Base-by-base conservation (phyloP, 768 basidiomycete species). In the Pulveroboletus frians region DNA sequence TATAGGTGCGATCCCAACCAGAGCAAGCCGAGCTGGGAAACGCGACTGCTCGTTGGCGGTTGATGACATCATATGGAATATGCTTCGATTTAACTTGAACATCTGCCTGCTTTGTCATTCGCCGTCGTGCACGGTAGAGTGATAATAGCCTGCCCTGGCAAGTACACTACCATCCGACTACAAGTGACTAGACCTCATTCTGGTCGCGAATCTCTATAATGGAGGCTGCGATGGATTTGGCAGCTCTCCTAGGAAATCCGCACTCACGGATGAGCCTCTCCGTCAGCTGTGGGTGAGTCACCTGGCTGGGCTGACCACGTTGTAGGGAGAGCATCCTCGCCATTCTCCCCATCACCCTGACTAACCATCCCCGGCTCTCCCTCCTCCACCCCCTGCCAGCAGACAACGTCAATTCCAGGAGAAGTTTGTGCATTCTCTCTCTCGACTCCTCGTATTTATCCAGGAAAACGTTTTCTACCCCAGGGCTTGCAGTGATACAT, bases 401-500 rank as follows among this genome's bases (percentile, higher is more conserved):
- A 3, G 45, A 41, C 18, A 29, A 23, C 27, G 39, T 31, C 32
- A 49, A 40, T 9, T 45, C 51, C 41, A 58, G 36, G 13, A 65
- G 35, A 18, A 64, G 54, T 15, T 37, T 23, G 0, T 31, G 54
- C 39, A 70, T 51, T 42, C 42, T 64, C 55, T 49, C 32, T 39
- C 32, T 60, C 8, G 71, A 73, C 47, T 65, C 62, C 11, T 63
- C 49, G 43, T 69, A 71, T 46, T 64, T 65, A 2, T 51, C 52
- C 9, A 49, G 49, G 40, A 65, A 65, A 23, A 47, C 43, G 36
- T 58, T 47, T 0, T 39, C 59, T 10, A 54, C 47, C 15, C 71
- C 64, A 14, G 58, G 50, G 36, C 43, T 64, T 13, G 71, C 65
- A 13, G 73, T 73, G 52, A 75, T 63, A 50, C 75, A 76, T 4